Percentiles rank a stretch among this genome's conserved stretches.
These are phyloP conservation scores for Chalciporus sphaerocephalus DNA, from an alignment of 768 basidiomycete species.

Conservation along the genomic window DNA sequence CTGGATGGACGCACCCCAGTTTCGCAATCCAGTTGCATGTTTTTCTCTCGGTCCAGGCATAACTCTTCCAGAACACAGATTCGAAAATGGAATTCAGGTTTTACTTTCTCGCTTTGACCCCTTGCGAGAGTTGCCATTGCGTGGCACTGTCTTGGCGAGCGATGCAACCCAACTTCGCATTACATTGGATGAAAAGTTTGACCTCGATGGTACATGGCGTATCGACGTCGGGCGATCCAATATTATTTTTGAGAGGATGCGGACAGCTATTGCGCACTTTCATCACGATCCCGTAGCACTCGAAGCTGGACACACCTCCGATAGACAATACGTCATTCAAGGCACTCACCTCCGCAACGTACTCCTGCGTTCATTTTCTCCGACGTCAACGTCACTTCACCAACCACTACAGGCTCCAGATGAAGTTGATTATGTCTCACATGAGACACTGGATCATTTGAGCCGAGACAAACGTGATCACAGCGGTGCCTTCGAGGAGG, in stretches of 20 bases:
- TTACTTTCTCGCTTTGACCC: constrained; percentile 64
- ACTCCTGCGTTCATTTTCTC: constrained; percentile 55
- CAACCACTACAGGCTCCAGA: constrained; percentile 38
- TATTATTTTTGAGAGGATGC: constrained; percentile 66
- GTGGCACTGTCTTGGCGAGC: constrained; percentile 52
- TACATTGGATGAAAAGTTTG: constrained; percentile 50
- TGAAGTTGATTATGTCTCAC: constrained; percentile 35
- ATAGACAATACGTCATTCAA: constrained; percentile 51
- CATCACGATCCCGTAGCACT: constrained; percentile 47
- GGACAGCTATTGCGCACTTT: constrained; percentile 55
- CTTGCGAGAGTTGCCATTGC: constrained; percentile 45
- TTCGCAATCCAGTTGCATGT: constrained; percentile 61
- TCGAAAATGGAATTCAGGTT: constrained; percentile 68
- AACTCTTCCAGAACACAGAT: constrained; percentile 58
- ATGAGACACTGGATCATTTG: constrained; percentile 37
- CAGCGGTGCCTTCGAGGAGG: constrained; percentile 57
- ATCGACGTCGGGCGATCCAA: constrained; percentile 70
- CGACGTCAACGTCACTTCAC: constrained; percentile 20
- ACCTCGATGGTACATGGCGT: constrained; percentile 47
- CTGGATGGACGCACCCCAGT: constrained; percentile 62
- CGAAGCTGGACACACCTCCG: constrained; percentile 31
- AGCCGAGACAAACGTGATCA: constrained; percentile 22
- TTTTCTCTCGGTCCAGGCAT: constrained; percentile 64
- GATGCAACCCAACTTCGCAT: constrained; percentile 53
- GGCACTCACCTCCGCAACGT: constrained; percentile 75